phyloP scores from a whole-genome alignment of 352 stramenopile species.

The Nothophytophthora sp. region DNA sequence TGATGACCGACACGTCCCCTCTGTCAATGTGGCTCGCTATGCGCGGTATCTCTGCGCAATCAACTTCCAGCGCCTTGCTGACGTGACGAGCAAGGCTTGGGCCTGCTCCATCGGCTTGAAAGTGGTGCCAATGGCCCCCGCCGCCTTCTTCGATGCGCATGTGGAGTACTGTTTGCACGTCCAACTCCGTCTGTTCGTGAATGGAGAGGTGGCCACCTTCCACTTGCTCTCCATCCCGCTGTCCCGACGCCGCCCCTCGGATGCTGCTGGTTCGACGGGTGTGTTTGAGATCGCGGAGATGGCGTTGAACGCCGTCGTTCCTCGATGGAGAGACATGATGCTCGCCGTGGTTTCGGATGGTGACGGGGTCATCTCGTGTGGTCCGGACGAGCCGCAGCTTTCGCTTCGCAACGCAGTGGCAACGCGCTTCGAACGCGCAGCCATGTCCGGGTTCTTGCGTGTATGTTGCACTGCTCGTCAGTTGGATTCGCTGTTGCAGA shows the following conservation, averaged over 20 bases:
- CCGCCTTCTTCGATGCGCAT: constrained; percentile 19
- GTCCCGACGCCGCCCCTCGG: constrained; percentile 21
- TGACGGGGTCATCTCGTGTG: constrained; percentile 12
- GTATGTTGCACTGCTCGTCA: constrained; percentile 19
- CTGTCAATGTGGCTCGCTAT: constrained; percentile 18
- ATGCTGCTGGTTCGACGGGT: constrained; percentile 6
- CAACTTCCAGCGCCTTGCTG: constrained; percentile 26
- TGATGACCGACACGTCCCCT: neutral
- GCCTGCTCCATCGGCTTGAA: constrained; percentile 20
- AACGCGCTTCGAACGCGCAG: constrained; percentile 18
- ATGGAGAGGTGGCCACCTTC: constrained; percentile 15
- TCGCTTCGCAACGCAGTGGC: constrained; percentile 21
- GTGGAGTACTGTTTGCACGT: constrained; percentile 30
- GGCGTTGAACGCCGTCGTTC: constrained; percentile 16
- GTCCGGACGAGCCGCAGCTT: constrained; percentile 10
- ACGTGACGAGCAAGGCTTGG: constrained; percentile 9
- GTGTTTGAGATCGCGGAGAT: constrained; percentile 27
- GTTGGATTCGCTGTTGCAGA: constrained; percentile 20
- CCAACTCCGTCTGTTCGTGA: constrained; percentile 25
- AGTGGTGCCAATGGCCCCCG: constrained; percentile 13
- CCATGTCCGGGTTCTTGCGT: constrained; percentile 19
- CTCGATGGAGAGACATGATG: constrained; percentile 18
- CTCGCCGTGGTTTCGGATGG: constrained; percentile 23
- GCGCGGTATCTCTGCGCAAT: constrained; percentile 26
- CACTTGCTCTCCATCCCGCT: constrained; percentile 28